Conservation (phyloP, 2,329 filamentous ascomycete species). For the Fusarium redolens region DNA sequence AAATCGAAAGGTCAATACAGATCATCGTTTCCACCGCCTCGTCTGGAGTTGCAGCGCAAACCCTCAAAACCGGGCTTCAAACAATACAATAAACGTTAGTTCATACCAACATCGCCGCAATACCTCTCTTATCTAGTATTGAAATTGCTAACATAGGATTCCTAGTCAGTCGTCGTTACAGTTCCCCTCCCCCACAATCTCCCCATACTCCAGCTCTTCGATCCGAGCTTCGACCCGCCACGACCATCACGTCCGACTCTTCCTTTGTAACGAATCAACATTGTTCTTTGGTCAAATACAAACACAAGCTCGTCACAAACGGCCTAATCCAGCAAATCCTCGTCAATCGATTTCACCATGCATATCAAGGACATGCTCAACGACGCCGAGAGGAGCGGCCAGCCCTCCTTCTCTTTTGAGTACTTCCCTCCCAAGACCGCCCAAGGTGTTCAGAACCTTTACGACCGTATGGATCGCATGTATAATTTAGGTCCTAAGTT, state of each 20-base stretch:
- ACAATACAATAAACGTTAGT: conserved; percentile 24
- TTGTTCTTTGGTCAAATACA: conserved; percentile 1
- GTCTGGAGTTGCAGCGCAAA: conserved; percentile 44
- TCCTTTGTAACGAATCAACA: not conserved
- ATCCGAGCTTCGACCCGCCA: conserved; percentile 29
- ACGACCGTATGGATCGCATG: conserved; percentile 99
- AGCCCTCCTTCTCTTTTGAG: conserved; percentile 97
- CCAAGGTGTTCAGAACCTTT: conserved; percentile 97
- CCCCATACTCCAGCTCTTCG: conserved; percentile 19
- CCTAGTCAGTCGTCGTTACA: conserved; percentile 17
- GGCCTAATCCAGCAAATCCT: not conserved
- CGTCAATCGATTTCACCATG: conserved; percentile 68
- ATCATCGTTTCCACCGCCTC: conserved; percentile 39
- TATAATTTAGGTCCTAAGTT: conserved; percentile 93
- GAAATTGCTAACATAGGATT: conserved; percentile 22
- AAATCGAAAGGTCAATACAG: conserved; percentile 29
- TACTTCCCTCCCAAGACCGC: conserved; percentile 99
- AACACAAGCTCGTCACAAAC: not conserved
- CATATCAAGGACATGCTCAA: conserved; percentile 94
- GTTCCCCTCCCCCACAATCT: conserved; percentile 31
- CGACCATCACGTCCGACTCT: conserved; percentile 6
- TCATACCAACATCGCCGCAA: not conserved
- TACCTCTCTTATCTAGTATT: not conserved
- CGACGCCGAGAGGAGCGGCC: conserved; percentile 80
- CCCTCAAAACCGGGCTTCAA: conserved; percentile 2